These are phyloP conservation scores for Golubevia pallescens DNA, from an alignment of 1,284 basidiomycete species.

Conservation along the genomic window DNA sequence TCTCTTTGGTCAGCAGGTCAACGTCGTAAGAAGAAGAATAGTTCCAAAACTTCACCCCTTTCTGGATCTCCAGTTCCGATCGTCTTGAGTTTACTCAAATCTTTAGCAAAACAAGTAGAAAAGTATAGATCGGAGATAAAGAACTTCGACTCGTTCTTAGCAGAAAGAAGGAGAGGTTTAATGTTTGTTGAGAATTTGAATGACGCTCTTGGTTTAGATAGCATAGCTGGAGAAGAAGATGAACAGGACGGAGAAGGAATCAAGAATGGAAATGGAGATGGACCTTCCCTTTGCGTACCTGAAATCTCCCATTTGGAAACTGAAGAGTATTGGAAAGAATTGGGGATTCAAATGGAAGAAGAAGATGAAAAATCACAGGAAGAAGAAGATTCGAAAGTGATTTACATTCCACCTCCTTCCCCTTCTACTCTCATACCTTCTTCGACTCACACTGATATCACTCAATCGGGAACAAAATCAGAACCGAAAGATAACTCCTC, in stretches of 20 bases:
- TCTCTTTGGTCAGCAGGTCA: slow-evolving; percentile 1
- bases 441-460: too few relatives aligned
- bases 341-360: neutral
- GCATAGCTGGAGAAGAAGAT: slow-evolving; percentile 1
- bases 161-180: slow-evolving; percentile 35
- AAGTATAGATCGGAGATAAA: slow-evolving; percentile 26
- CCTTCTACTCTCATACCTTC: too few relatives aligned
- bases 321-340: neutral
- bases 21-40: neutral
- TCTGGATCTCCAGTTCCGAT: slow-evolving; percentile 6
- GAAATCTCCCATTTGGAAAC: neutral
- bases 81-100: slow-evolving; percentile 25
- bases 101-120: slow-evolving; percentile 25
- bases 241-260: neutral
- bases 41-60: too few relatives aligned
- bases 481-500: too few relatives aligned
- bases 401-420: slow-evolving; percentile 1
- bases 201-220: slow-evolving; percentile 29
- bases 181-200: slow-evolving; percentile 45
- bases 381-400: too few relatives aligned
- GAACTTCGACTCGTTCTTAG: slow-evolving; percentile 33
- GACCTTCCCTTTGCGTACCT: neutral
- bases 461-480: slow-evolving; percentile 8
- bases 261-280: too few relatives aligned
- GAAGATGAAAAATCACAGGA: slow-evolving; percentile 17